Percentiles rank a stretch among this genome's conserved stretches.
Conservation (phyloP, 2,329 filamentous ascomycete species). For the Colletotrichum sp. region DNA sequence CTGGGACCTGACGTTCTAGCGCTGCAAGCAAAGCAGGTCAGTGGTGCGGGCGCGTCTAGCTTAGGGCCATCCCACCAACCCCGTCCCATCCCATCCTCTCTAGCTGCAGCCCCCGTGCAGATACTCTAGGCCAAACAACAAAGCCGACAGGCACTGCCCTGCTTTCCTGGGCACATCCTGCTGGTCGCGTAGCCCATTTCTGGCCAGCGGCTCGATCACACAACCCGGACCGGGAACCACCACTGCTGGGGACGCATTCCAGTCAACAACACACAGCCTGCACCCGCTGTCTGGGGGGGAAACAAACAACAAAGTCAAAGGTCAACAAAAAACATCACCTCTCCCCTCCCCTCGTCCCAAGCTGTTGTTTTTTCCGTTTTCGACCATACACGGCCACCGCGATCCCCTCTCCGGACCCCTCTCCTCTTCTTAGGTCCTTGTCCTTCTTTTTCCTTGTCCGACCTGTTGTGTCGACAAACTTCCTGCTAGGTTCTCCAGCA, state of each 20-base stretch:
- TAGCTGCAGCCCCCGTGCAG: slow-evolving; percentile 16
- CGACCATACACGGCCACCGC: background rate
- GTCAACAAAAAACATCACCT: slow-evolving; percentile 21
- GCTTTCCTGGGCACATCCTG: background rate
- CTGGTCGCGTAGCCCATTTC: slow-evolving; percentile 9
- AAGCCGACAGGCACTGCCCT: slow-evolving; percentile 19
- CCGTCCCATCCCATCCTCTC: background rate
- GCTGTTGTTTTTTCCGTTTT: background rate
- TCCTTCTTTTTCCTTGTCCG: background rate
- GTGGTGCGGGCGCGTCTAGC: slow-evolving; percentile 10
- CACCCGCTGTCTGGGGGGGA: background rate
- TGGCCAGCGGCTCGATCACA: background rate
- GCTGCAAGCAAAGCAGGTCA: background rate
- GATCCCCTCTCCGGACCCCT: background rate
- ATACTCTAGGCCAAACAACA: slow-evolving; percentile 9
- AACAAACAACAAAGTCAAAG: slow-evolving; percentile 16
- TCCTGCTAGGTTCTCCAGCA: background rate
- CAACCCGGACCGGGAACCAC: slow-evolving; percentile 1
- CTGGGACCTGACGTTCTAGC: background rate
- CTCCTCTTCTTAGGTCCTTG: background rate
- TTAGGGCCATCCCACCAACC: slow-evolving; percentile 3
- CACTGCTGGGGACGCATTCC: slow-evolving; percentile 16
- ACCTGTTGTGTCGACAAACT: slow-evolving; percentile 5
- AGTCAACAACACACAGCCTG: slow-evolving; percentile 17
- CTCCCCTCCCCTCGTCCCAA: background rate